Base-by-base conservation (phyloP, 1,284 basidiomycete species). In the Lignosus rhinocerotis region DNA sequence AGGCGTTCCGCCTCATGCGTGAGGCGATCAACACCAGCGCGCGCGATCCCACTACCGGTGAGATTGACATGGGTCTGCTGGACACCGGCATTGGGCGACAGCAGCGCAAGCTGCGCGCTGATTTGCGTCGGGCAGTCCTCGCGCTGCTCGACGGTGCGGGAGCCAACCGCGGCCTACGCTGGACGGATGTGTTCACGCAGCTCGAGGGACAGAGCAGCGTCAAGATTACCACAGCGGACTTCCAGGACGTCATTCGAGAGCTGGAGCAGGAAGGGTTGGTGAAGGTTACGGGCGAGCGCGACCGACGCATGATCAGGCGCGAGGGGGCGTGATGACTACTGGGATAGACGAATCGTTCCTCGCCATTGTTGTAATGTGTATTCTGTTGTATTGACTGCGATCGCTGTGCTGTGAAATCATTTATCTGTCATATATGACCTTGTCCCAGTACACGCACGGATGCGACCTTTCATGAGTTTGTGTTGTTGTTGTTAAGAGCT, bases 21-120 rank as follows among this genome's bases (percentile, higher is more conserved):
- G 93, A 97, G 72, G 97, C 96, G 11, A 91, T 98, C 73, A 88
- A 95, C 69, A 95, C 95, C 63, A 89, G 86, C 68, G 94, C 94
- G 63, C 94, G 95, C 78, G 96, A 98, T 74, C 96, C 96, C 8
- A 81, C 92, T 34, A 98, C 96, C 1, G 96, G 96, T 55, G 90
- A 94, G 78, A 94, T 98, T 70, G 96, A 99, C 73, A 90, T 99
- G 82, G 94, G 96, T 60, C 76, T 99, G 67, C 86, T 99, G 70
- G 96, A 95, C 72, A 97, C 95, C 0, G 96, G 96, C 6, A 93
- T 93, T 25, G 94, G 93, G 2, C 78, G 85, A 60, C 88, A 93
- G 34, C 90, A 96, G 75, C 81, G 95, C 59, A 88, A 87, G 69
- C 72, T 94, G 73, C 83, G 87, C 39, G 90, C 90, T 19, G 94